Base-by-base conservation (phyloP, 2,329 filamentous ascomycete genomes). In the Metarhizium anisopliae region DNA sequence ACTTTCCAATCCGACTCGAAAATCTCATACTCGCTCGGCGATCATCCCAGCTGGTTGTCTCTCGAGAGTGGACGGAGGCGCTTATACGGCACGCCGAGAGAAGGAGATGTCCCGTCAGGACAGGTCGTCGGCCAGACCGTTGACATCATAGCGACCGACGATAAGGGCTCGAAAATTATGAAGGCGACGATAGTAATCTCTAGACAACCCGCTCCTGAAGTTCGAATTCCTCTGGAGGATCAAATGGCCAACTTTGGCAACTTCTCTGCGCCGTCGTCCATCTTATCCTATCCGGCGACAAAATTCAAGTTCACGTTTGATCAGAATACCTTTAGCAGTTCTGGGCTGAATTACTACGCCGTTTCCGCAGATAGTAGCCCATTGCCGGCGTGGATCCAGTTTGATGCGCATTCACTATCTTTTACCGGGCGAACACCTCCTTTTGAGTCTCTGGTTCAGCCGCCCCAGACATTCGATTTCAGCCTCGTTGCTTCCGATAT, bases 331-430 rank as follows among this genome's bases (percentile, higher is more conserved):
- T 95, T 95, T 67, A 74, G 74, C n/a, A 71, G 76, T 3, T 70
- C 74, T 10, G 73, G 71, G 16, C 77, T 85, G 52, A 82, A 83
- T 56, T 95, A 91, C 68, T 93, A 94, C 66, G 89, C 89, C 8
- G 84, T 87, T 3, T 87, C 89, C 4, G 77, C 77, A 5, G 81
- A 93, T 64, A 88, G 89, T 64, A 89, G 87, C n/a, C 90, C 91
- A 40, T 73, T 96, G 40, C 91, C 91, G 20, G 85, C 90, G 0
- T 96, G 91, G 91, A 74, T 95, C 49, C 73, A 74, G n/a, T 96
- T 96, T 64, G 81, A 94, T 61, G 66, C 79, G 1, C 67, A 67
- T 2, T 76, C 70, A 0, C 72, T 95, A 43, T 78, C 77, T 0
- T 95, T 95, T 63, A 81, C 80, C 1, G 91, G 91, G 29, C 81